Percentiles rank a stretch among this genome's conserved stretches.
phyloP scores from a whole-genome alignment of 2,329 filamentous ascomycete genomes.

The Exophiala phaeomuriformis region DNA sequence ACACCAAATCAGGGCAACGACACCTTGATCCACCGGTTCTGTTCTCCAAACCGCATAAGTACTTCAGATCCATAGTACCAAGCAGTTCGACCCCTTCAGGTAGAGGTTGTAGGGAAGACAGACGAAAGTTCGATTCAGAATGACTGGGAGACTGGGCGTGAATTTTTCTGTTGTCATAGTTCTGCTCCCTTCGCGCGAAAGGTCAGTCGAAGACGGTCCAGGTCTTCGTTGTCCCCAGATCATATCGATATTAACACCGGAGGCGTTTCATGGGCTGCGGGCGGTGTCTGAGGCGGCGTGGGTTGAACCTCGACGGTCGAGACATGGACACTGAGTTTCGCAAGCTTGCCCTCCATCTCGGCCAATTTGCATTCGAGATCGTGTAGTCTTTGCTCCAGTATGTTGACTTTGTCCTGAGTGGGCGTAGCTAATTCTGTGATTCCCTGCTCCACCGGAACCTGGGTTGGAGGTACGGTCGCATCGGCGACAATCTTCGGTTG shows the following conservation, averaged over 20 bases:
- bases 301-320: slow-evolving; percentile 9
- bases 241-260: not conserved
- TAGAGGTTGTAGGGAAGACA: not conserved
- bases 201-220: not conserved
- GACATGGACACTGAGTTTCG: slow-evolving; percentile 8
- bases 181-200: too few species aligned
- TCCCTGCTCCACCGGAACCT: not conserved
- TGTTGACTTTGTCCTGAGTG: not conserved
- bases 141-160: not conserved
- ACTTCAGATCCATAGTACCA: too few species aligned
- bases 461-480: not conserved
- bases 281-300: slow-evolving; percentile 13
- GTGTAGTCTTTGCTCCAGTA: slow-evolving; percentile 9
- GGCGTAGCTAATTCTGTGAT: not conserved
- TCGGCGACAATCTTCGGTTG: not conserved
- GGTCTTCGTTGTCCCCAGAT: not conserved
- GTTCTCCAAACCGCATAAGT: too few species aligned
- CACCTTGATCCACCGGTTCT: too few species aligned
- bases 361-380: slow-evolving; percentile 13
- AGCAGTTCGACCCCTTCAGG: not conserved
- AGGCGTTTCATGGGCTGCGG: not conserved
- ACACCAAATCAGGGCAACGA: too few species aligned
- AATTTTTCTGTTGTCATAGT: not conserved
- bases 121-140: not conserved
- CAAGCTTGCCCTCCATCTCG: slow-evolving; percentile 16